Percentiles rank a stretch among this genome's conserved stretches.
Conservation (phyloP, 2,329 filamentous ascomycete genomes). For the Fusarium avenaceum region DNA sequence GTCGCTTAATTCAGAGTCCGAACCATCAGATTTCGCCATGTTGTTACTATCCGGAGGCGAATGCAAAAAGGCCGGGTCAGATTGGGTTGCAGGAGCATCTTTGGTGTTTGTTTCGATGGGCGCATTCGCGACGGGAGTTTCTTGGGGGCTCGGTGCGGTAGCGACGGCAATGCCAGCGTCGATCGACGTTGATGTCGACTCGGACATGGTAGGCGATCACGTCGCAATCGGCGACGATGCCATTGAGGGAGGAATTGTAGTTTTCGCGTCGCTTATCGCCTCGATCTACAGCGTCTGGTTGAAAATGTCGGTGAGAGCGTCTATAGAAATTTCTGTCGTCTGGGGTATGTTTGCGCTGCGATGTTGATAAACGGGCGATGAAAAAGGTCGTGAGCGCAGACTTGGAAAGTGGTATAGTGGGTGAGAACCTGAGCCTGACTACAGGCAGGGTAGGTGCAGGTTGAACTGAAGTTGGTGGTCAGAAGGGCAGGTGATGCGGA, state of each 20-base stretch:
- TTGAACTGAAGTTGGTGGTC: conserved; percentile 29
- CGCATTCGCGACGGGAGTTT: conserved; percentile 48
- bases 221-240: conserved; percentile 55
- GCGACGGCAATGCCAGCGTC: conserved; percentile 67
- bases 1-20: conserved; percentile 76
- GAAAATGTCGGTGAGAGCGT: conserved; percentile 11
- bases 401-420: conserved; percentile 40
- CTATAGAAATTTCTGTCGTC: not conserved
- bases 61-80: conserved; percentile 64
- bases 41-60: conserved; percentile 76
- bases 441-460: conserved; percentile 27
- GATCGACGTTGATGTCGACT: conserved; percentile 57
- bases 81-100: conserved; percentile 52
- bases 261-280: conserved; percentile 32
- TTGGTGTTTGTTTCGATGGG: conserved; percentile 49
- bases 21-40: conserved; percentile 69
- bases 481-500: conserved; percentile 49
- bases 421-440: conserved; percentile 31
- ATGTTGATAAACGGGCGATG: conserved; percentile 25
- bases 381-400: conserved; percentile 34
- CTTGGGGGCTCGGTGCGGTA: conserved; percentile 54
- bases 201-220: conserved; percentile 61
- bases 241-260: conserved; percentile 49
- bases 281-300: conserved; percentile 22
- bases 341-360: conserved; percentile 24